These are phyloP conservation scores for Vitis hybrid DNA, from an alignment of 177 flowering plant genomes.

Conservation along the genomic window DNA sequence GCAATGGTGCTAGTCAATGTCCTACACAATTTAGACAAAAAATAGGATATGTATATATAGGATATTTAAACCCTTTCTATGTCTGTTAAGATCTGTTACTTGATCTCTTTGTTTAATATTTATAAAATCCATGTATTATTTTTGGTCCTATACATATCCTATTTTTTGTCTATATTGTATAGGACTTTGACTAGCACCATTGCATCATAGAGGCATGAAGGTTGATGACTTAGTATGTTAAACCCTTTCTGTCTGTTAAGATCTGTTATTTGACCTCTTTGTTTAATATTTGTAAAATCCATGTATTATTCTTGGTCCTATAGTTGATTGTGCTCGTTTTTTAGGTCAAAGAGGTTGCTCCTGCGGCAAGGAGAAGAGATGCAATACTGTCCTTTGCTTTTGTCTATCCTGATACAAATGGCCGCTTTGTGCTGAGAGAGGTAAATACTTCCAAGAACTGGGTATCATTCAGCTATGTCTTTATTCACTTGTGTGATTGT, in stretches of 20 bases:
- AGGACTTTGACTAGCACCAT: no score
- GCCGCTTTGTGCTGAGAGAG: conserved; percentile 71
- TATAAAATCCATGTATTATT: no score
- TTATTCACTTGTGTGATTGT: no score
- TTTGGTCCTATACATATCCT: neutral
- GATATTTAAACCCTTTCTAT: neutral
- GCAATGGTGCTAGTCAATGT: no score
- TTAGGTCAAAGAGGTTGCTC: conserved; percentile 94
- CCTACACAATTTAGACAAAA: no score
- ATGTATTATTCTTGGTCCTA: neutral
- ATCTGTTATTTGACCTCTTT: neutral
- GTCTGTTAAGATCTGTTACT: neutral
- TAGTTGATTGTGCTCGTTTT: conserved; percentile 1
- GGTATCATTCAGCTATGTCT: no score
- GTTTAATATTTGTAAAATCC: neutral
- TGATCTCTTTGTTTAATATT: neutral
- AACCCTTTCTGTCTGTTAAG: no score
- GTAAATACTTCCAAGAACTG: conserved; percentile 25
- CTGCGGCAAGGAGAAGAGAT: conserved; percentile 84
- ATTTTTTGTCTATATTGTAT: no score
- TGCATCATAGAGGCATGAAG: no score
- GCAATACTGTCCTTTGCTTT: conserved; percentile 90
- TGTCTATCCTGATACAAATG: conserved; percentile 85
- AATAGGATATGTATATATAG: no score
- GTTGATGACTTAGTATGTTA: no score